Base-by-base conservation (phyloP, 306 rosid species). In the Rosa chinensis region DNA sequence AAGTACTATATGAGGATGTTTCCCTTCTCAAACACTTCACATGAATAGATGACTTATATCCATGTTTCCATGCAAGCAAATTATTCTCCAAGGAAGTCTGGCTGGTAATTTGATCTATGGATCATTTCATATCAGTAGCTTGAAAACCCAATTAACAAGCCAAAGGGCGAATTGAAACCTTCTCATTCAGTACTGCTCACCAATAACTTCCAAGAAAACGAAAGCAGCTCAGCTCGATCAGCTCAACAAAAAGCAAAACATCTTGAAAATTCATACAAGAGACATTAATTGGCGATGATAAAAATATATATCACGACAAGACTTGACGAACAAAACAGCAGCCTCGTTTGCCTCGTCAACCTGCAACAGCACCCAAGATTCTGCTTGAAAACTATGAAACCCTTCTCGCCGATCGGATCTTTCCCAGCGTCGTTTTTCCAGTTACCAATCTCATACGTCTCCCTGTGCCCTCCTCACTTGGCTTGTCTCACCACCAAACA, bases 341-440 rank as follows among this genome's bases (percentile, higher is more conserved):
- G 23, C 61, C 62, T 76, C 62, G 79, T 76, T 47, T 76, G 21
- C 62, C n/a, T 32, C 72, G 32, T 61, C 12, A 37, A 66, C 21
- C 42, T 66, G 18, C 66, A 59, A 23, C 20, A 11, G 40, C 67
- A 62, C 3, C 16, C 8, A 28, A 32, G 42, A 63, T 62, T 66
- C 72, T 66, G 72, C 72, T 66, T 66, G 72, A 66, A 66, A 66
- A 66, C 72, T 66, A 66, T 66, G 49, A 39, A 16, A 32, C 70
- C 43, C 71, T 32, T 13, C 42, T 35, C 47, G 45, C 45, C 23
- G 71, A 40, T 66, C 72, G 48, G 21, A 66, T 17, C 47, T n/a
- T 3, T 64, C 69, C 69, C 13, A 11, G 20, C 9, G 44, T 35
- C 17, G 66, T 62, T 64, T 64, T 37, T 66, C 23, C 44, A 66